Percentiles rank a stretch among this genome's conserved stretches.
Conservation (phyloP, 371 early-diverging fungal species). For the Smittium culicis region DNA sequence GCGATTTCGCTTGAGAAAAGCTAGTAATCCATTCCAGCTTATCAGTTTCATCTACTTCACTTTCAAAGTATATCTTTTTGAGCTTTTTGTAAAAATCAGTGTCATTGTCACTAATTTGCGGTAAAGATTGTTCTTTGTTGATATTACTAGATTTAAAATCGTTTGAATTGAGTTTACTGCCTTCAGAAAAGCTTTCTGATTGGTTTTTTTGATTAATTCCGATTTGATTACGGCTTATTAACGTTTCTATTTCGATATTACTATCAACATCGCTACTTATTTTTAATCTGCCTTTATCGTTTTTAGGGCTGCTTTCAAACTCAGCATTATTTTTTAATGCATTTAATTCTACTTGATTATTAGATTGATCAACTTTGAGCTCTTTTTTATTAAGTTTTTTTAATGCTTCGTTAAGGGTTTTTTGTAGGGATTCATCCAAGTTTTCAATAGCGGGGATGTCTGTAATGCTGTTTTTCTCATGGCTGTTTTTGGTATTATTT, state of each 20-base stretch:
- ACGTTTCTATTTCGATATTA: background rate
- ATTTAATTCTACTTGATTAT: background rate
- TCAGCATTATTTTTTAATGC: background rate
- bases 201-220: slow-evolving; percentile 1
- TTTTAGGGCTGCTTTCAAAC: background rate
- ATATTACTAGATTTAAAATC: background rate
- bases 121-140: background rate
- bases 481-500: slow-evolving; percentile 10
- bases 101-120: slow-evolving; percentile 17
- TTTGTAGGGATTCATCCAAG: too few species aligned
- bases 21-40: slow-evolving; percentile 32
- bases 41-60: slow-evolving; percentile 24
- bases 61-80: slow-evolving; percentile 22
- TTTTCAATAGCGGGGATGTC: too few species aligned
- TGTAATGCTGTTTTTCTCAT: slow-evolving; percentile 6
- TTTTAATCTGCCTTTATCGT: background rate
- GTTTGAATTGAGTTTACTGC: background rate
- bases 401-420: too few species aligned
- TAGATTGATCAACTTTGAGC: slow-evolving; percentile 16
- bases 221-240: too few species aligned
- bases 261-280: background rate
- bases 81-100: slow-evolving; percentile 22
- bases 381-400: too few species aligned
- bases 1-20: slow-evolving; percentile 28
- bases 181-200: background rate